These are phyloP conservation scores for Pezicula carpinea DNA, from an alignment of 2,329 filamentous ascomycete genomes.

Conservation along the genomic window DNA sequence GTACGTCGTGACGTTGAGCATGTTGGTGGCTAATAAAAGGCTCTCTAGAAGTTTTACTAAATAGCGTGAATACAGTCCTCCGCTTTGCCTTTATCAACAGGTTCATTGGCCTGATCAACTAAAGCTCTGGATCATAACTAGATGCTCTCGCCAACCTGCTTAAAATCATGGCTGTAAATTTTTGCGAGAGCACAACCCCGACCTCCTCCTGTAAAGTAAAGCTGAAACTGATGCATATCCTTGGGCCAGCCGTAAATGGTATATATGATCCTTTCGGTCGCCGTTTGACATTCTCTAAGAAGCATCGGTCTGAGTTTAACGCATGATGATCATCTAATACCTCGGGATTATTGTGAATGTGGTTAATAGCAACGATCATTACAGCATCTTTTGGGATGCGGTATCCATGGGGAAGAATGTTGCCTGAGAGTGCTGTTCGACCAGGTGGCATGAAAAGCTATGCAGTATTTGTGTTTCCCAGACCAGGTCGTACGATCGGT, in stretches of 20 bases:
- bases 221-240: conserved; percentile 37
- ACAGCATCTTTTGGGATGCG: conserved; percentile 32
- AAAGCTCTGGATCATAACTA: too few relatives aligned
- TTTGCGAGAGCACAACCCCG: too few relatives aligned
- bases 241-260: conserved; percentile 32
- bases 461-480: conserved; percentile 41
- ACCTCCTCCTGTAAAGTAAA: too few relatives aligned
- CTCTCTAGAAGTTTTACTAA: too few relatives aligned
- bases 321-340: conserved; percentile 14
- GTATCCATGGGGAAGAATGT: conserved; percentile 42
- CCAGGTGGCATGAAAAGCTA: conserved; percentile 43
- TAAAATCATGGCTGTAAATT: too few relatives aligned
- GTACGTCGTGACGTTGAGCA: too few relatives aligned
- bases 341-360: conserved; percentile 19
- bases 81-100: too few relatives aligned
- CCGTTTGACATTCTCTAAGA: conserved; percentile 12
- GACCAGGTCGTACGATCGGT: conserved; percentile 29
- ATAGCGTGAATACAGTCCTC: too few relatives aligned
- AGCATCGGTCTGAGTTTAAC: conserved; percentile 20
- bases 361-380: conserved; percentile 17
- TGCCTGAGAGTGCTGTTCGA: conserved; percentile 37
- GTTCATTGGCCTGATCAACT: too few relatives aligned
- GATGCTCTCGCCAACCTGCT: too few relatives aligned
- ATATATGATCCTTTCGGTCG: conserved; percentile 25
- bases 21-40: too few relatives aligned